These are phyloP conservation scores for Magnusiomyces ingens DNA, from an alignment of 1,139 yeast genomes.

Conservation along the genomic window DNA sequence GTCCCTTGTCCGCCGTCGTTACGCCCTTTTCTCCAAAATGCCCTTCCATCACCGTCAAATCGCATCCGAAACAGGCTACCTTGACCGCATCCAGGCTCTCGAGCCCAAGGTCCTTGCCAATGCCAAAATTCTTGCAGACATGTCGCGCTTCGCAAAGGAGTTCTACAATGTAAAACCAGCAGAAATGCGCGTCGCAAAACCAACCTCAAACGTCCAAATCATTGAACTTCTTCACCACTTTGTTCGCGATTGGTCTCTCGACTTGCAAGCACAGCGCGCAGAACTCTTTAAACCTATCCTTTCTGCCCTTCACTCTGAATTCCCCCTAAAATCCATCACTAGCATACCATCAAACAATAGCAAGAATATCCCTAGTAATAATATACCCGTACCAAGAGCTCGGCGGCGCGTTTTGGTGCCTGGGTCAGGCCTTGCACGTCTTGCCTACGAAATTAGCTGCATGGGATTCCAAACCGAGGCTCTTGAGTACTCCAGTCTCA, in stretches of 20 bases:
- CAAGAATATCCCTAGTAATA: background rate
- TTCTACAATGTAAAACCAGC: conserved; percentile 40
- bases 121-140: conserved; percentile 39
- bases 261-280: conserved; percentile 42
- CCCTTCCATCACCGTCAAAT: conserved; percentile 50
- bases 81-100: conserved; percentile 43
- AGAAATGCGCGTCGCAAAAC: conserved; percentile 33
- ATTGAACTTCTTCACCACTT: conserved; percentile 68
- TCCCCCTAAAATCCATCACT: conserved; percentile 21
- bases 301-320: conserved; percentile 30
- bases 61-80: conserved; percentile 50
- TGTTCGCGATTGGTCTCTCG: conserved; percentile 62
- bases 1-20: conserved; percentile 42
- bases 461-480: conserved; percentile 50
- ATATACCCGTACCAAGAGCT: background rate
- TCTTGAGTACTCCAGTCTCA: conserved; percentile 63
- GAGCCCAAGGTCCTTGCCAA: conserved; percentile 44
- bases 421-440: conserved; percentile 72
- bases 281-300: conserved; percentile 49
- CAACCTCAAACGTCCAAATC: conserved; percentile 43
- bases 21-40: conserved; percentile 43
- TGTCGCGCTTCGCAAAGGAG: conserved; percentile 40
- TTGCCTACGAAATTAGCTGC: conserved; percentile 55
- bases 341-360: background rate
- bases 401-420: conserved; percentile 56